These are phyloP conservation scores for Domatiomyces globalis DNA, from an alignment of 2,329 filamentous ascomycete species.

Conservation along the genomic window DNA sequence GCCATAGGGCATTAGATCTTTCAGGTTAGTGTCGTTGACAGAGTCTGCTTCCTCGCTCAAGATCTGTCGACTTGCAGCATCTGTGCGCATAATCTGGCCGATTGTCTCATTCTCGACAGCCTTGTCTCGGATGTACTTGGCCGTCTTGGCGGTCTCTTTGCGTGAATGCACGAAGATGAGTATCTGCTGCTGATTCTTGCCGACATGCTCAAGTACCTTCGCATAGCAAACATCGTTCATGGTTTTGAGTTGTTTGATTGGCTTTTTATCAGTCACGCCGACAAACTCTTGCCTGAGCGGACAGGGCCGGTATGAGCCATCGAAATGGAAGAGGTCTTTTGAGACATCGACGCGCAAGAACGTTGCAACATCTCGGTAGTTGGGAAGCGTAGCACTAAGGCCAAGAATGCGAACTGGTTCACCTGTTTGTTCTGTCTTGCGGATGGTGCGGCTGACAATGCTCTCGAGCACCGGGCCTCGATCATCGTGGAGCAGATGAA, in stretches of 20 bases:
- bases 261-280: conserved; percentile 91
- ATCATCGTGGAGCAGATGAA: conserved; percentile 93
- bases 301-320: conserved; percentile 84
- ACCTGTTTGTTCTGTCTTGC: conserved; percentile 83
- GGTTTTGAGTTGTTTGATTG: conserved; percentile 95
- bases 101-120: conserved; percentile 95
- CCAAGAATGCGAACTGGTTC: conserved; percentile 85
- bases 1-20: conserved; percentile 87
- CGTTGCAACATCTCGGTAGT: conserved; percentile 89
- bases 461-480: conserved; percentile 93
- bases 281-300: conserved; percentile 94
- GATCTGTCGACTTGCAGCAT: conserved; percentile 81
- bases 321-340: conserved; percentile 90
- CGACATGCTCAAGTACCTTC: conserved; percentile 93
- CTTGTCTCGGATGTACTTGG: conserved; percentile 90
- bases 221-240: conserved; percentile 99
- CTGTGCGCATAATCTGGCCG: conserved; percentile 82
- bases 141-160: conserved; percentile 96
- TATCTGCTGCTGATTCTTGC: conserved; percentile 89
- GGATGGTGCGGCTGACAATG: conserved; percentile 87
- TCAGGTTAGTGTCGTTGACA: conserved; percentile 73
- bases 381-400: conserved; percentile 86
- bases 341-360: conserved; percentile 79
- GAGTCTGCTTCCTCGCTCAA: conserved; percentile 70
- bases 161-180: conserved; percentile 96